Percentiles rank a stretch among this genome's conserved stretches.
These are phyloP conservation scores for Cordyceps tenuipes DNA, from an alignment of 2,329 filamentous ascomycete species.

Conservation along the genomic window DNA sequence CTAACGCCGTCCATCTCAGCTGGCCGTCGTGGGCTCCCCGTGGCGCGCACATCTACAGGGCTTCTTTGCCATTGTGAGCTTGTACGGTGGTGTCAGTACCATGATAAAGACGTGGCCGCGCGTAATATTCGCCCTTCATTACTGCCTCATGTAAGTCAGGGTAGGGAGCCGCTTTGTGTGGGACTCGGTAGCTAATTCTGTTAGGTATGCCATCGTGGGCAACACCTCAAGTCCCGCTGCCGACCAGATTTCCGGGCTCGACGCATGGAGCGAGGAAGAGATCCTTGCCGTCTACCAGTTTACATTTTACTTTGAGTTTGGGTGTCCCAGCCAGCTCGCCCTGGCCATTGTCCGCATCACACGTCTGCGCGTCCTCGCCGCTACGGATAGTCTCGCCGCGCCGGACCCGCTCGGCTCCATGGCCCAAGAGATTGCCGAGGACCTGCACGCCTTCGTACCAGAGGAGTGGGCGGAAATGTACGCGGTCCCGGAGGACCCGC, in stretches of 20 bases:
- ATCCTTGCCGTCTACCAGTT: background rate
- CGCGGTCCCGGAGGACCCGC: background rate
- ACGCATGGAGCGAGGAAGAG: background rate
- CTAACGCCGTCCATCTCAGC: background rate
- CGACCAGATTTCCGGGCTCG: background rate
- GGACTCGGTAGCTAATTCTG: background rate
- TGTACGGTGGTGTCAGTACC: background rate
- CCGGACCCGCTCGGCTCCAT: background rate
- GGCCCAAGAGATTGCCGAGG: background rate
- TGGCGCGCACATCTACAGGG: slow-evolving; percentile 1
- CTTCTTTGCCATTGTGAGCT: background rate
- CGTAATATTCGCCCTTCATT: background rate
- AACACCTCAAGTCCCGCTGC: background rate
- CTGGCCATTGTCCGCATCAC: background rate
- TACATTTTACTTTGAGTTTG: slow-evolving; percentile 3
- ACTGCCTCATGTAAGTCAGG: background rate
- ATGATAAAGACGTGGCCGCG: background rate
- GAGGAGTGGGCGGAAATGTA: background rate
- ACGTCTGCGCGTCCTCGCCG: background rate
- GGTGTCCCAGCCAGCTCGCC: background rate
- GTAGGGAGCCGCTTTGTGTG: background rate
- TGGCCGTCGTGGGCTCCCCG: background rate
- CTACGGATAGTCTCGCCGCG: background rate
- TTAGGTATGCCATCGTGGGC: background rate
- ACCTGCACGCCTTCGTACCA: background rate